Base-by-base conservation (phyloP, 495 filamentous ascomycete species). In the Pseudoneurospora amorphoporcata region DNA sequence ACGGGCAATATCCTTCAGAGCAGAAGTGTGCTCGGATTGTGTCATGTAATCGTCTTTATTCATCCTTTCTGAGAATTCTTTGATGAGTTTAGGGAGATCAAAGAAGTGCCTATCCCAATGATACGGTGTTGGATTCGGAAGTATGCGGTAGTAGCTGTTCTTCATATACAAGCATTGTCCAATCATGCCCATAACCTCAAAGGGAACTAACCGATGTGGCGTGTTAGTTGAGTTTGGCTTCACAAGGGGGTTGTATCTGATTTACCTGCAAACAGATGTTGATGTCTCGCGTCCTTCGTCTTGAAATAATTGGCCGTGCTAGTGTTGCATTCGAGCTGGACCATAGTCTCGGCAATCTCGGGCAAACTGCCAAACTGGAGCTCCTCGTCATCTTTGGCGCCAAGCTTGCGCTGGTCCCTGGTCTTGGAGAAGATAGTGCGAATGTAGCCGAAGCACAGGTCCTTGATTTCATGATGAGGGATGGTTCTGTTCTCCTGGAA, bases 171-270 rank as follows among this genome's bases (percentile, higher is more conserved):
- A 74, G 3, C 79, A 80, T n/a, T 82, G 81, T 69, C 82, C 81
- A 6, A 87, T 76, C 85, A 87, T 87, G 16, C 84, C 85, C 39
- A 87, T 75, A 10, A 87, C 75, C 72, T 87, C 85, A 43, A 87
- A 86, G 4, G 84, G 79, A 1, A 86, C 84, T 87, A 23, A 23
- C 23, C 23, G 23, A 23, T 23, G 23, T 23, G 23, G 23, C 23
- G 23, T 23, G 23, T 23, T 23, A 23, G 23, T 23, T 23, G 23
- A 23, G 23, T 23, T 23, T 23, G 23, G 23, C 23, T 23, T 23
- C 23, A 23, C 23, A 23, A 23, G 23, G 23, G 23, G 23, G 23
- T 23, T 23, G 23, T 23, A 23, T 23, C 23, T 23, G 39, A 41
- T 77, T 23, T 77, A 85, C 85, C 78, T 58, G 85, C 83, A n/a